Base-by-base conservation (phyloP, 1,284 basidiomycete species). In the Kalmanozyma brasiliensis region DNA sequence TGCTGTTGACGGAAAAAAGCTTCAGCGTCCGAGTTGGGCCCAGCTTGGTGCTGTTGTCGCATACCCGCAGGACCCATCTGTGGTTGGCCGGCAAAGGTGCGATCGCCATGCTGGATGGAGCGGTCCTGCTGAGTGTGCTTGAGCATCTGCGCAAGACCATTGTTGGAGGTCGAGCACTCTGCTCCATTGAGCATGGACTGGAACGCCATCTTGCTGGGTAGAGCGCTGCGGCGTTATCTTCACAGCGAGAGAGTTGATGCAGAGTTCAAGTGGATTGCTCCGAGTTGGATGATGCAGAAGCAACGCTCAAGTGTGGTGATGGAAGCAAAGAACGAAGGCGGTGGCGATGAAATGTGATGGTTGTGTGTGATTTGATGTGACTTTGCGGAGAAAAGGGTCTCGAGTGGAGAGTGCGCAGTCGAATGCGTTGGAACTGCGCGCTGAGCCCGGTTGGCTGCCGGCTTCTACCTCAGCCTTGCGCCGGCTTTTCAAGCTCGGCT, bases 71-170 rank as follows among this genome's bases (percentile, higher is more conserved):
- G 52, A 1, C 47, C 51, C 44, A 62, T 49, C 17, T 61, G 59
- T 32, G 74, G 59, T 36, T 61, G 61, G 1, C 56, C 63, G n/a
- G 61, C 52, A 22, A 61, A 52, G 26, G 72, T 75, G 11, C 74
- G 70, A 53, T 77, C 75, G 20, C 73, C 79, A 56, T 81, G 77
- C 58, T 94, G 92, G 32, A 96, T 83, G 78, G 91, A 93, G 53
- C 91, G 89, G 84, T 98, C 94, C 4, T 89, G 89, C 65, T 94
- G 92, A 5, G 93, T 89, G 75, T 96, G 91, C 83, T 97, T 97
- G 60, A 95, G 86, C 38, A 98, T 89, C 77, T 93, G 91, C 17
- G 91, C 89, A 29, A 98, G 86, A 4, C 94, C 93, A 81, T 97
- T 98, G 52, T 89, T 87, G 7, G 89, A 86, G 20, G 89, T 87